These are phyloP conservation scores for Botrytis porri DNA, from an alignment of 2,329 filamentous ascomycete species.

Conservation along the genomic window DNA sequence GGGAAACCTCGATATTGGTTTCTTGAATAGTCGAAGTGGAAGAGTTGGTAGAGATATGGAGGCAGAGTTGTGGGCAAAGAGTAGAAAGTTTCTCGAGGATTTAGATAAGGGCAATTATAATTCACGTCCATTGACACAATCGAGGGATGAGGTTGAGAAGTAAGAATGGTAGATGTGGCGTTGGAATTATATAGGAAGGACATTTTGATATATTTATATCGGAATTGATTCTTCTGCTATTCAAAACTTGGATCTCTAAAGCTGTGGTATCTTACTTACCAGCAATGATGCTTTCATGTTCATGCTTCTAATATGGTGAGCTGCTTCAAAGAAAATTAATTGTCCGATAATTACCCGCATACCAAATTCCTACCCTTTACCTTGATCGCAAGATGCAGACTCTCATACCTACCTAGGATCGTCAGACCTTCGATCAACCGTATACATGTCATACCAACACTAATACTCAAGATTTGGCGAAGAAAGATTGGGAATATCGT, in stretches of 20 bases:
- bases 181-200: too few relatives aligned
- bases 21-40: conserved; percentile 82
- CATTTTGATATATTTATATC: background rate
- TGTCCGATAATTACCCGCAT: background rate
- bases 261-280: background rate
- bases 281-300: background rate
- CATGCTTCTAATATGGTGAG: background rate
- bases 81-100: conserved; percentile 52
- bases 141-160: conserved; percentile 17
- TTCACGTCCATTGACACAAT: conserved; percentile 16
- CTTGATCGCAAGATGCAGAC: background rate
- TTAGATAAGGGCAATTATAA: conserved; percentile 29
- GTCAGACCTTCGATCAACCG: background rate
- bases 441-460: background rate
- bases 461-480: background rate
- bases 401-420: too few relatives aligned
- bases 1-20: conserved; percentile 72
- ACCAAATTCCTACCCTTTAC: background rate
- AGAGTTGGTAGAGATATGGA: conserved; percentile 82
- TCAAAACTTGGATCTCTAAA: background rate
- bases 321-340: background rate
- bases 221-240: background rate
- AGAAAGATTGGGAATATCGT: background rate
- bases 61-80: conserved; percentile 69
- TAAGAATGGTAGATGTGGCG: background rate